Percentiles rank a stretch among this genome's conserved stretches.
Conservation (phyloP, 306 rosid species). For the Begonia loranthoides region DNA sequence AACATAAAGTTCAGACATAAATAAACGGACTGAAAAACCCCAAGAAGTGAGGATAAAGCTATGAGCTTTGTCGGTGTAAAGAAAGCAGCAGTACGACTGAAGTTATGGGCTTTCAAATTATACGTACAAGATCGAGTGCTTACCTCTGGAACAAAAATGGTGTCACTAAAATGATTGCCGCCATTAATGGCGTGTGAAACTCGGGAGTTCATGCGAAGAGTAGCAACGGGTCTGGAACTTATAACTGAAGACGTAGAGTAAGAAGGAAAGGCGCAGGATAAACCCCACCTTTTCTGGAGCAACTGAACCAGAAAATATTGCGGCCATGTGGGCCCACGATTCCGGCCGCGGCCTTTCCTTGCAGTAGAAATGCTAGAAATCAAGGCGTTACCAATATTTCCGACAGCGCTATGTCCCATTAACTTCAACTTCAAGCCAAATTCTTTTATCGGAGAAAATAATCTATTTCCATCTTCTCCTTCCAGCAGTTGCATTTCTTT, state of each 20-base stretch:
- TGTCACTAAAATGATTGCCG: constrained; percentile 13
- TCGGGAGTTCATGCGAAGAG: constrained; percentile 18
- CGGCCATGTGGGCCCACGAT: constrained; percentile 22
- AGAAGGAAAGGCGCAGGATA: constrained; percentile 28
- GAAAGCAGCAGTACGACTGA: too few species aligned
- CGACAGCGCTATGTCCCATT: constrained; percentile 69
- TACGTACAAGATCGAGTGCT: background rate
- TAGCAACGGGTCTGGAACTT: constrained; percentile 19
- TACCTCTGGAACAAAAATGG: constrained; percentile 69
- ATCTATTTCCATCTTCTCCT: constrained; percentile 42
- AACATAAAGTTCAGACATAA: background rate
- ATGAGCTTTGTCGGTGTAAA: constrained; percentile 6
- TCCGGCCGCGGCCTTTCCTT: constrained; percentile 54
- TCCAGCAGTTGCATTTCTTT: constrained; percentile 25
- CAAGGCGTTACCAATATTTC: constrained; percentile 67
- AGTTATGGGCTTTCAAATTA: constrained; percentile 1
- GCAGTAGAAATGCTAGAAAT: constrained; percentile 31
- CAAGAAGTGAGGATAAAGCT: too few species aligned
- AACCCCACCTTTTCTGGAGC: constrained; percentile 23
- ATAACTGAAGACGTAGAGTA: constrained; percentile 25
- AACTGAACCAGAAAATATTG: constrained; percentile 18
- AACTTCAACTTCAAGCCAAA: constrained; percentile 41
- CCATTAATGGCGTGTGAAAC: constrained; percentile 15
- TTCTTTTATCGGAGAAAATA: too few species aligned
- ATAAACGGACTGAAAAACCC: background rate